Conservation (phyloP, 2,329 filamentous ascomycete genomes). For the Chaetomium strumarium region DNA sequence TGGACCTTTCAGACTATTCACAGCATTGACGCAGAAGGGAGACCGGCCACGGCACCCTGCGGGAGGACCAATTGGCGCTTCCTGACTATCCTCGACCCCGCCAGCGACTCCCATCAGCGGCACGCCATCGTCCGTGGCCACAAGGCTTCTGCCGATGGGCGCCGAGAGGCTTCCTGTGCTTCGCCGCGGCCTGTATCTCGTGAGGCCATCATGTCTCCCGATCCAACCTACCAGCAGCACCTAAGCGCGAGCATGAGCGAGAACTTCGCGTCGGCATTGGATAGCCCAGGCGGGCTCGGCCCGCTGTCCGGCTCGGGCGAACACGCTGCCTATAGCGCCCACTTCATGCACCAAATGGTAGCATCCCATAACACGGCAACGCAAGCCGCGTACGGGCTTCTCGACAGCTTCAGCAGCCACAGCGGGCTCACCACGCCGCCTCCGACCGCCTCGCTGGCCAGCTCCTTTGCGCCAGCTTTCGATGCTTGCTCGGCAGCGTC, state of each 20-base stretch:
- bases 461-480: slow-evolving; percentile 41
- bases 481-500: slow-evolving; percentile 26
- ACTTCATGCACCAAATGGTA: slow-evolving; percentile 10
- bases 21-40: slow-evolving; percentile 32
- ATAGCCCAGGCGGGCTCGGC: slow-evolving; percentile 26
- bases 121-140: slow-evolving; percentile 33
- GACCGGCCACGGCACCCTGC: slow-evolving; percentile 43
- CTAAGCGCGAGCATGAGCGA: slow-evolving; percentile 52
- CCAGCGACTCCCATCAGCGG: slow-evolving; percentile 53
- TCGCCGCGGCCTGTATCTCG: slow-evolving; percentile 17
- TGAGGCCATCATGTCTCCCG: slow-evolving; percentile 49
- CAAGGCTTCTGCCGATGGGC: slow-evolving; percentile 8
- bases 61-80: slow-evolving; percentile 55
- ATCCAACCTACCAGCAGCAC: slow-evolving; percentile 45
- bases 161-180: neutral
- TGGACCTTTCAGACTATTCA: slow-evolving; percentile 57
- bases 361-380: neutral
- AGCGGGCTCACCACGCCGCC: slow-evolving; percentile 48
- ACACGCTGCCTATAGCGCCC: slow-evolving; percentile 17
- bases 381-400: slow-evolving; percentile 11
- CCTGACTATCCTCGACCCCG: slow-evolving; percentile 54
- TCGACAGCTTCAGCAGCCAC: slow-evolving; percentile 18
- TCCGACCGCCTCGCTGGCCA: slow-evolving; percentile 46
- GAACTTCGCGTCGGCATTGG: slow-evolving; percentile 47
- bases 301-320: slow-evolving; percentile 12